phyloP scores from a whole-genome alignment of 371 early-diverging fungal genomes.

The Syncephalastrum contaminatum region DNA sequence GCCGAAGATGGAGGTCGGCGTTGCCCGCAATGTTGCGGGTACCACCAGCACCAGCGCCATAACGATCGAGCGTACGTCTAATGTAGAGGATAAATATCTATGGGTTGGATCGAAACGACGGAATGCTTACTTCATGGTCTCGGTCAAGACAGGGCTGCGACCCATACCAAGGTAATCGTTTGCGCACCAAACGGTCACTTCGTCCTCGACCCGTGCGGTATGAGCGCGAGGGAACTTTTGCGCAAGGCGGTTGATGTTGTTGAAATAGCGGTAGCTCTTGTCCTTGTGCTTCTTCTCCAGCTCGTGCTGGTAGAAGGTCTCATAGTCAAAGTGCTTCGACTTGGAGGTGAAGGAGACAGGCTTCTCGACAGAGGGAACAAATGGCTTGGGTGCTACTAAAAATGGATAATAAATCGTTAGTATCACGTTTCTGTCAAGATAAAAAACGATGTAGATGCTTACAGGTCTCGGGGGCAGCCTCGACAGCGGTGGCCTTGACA shows the following conservation, averaged over 20 bases:
- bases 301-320: slow-evolving; percentile 76
- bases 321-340: slow-evolving; percentile 82
- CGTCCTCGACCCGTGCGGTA: slow-evolving; percentile 79
- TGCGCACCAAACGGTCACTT: slow-evolving; percentile 98
- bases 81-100: background rate
- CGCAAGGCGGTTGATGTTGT: slow-evolving; percentile 98
- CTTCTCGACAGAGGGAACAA: slow-evolving; percentile 8
- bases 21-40: slow-evolving; percentile 99
- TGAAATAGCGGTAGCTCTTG: slow-evolving; percentile 97
- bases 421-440: background rate
- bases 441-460: slow-evolving; percentile 9
- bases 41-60: slow-evolving; percentile 98
- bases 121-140: slow-evolving; percentile 81
- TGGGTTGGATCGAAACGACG: background rate
- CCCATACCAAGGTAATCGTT: slow-evolving; percentile 98
- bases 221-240: slow-evolving; percentile 91
- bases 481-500: slow-evolving; percentile 43
- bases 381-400: slow-evolving; percentile 17
- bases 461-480: slow-evolving; percentile 13
- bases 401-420: slow-evolving; percentile 1
- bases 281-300: slow-evolving; percentile 95
- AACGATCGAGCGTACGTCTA: slow-evolving; percentile 83
- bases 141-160: slow-evolving; percentile 81
- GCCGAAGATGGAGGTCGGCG: slow-evolving; percentile 89
- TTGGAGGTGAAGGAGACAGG: slow-evolving; percentile 47